Base-by-base conservation (phyloP, 2,329 filamentous ascomycete genomes). In the Geoglossum cookeanum region DNA sequence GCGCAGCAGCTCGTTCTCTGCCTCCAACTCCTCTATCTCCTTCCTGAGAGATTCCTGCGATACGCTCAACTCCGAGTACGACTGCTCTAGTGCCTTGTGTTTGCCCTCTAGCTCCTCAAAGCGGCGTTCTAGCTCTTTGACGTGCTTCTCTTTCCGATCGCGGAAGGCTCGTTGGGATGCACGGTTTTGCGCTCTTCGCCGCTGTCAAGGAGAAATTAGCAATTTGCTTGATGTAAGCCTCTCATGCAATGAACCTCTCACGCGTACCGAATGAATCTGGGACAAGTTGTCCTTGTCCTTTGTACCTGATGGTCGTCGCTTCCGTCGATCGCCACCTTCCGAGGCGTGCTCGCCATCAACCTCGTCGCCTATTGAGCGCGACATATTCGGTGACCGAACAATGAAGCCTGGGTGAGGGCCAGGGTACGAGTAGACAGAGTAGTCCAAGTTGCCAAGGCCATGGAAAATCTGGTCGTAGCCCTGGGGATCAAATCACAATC, bases 131-230 rank as follows among this genome's bases (percentile, higher is more conserved):
- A 84, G 74, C 62, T 83, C 80, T 60, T 77, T 76, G 63, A 82
- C 81, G 60, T 81, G 76, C 65, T 82, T 79, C 64, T 84, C 78
- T 63, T 81, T 82, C 56, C 79, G 73, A 65, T 82, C 78, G 53
- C 78, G 72, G 64, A 81, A 81, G 0, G 74, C 48, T 8, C 48
- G 4, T 33, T 52, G 48, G 48, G 48, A 52, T 13, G 48, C 48
- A 7, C 48, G 48, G 62, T 81, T 81, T 62, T 81, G 78, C 51
- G 78, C 78, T 64, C 78, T 71, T 59, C 78, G 75, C 52, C 78
- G 74, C 76, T 80, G 64, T 37, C 44, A 35, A 29, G 15, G 39
- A 3, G 22, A 29, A 33, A 3, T 52, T 52, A 52, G 48, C 48
- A 52, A 27, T 22, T 22, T 22, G 1, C 22, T 22, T 22, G 22